A percentile compares a stretch with the other conserved stretches of the same genome.
Conservation (phyloP, 768 basidiomycete genomes). For the Lactarius hengduanensis region DNA sequence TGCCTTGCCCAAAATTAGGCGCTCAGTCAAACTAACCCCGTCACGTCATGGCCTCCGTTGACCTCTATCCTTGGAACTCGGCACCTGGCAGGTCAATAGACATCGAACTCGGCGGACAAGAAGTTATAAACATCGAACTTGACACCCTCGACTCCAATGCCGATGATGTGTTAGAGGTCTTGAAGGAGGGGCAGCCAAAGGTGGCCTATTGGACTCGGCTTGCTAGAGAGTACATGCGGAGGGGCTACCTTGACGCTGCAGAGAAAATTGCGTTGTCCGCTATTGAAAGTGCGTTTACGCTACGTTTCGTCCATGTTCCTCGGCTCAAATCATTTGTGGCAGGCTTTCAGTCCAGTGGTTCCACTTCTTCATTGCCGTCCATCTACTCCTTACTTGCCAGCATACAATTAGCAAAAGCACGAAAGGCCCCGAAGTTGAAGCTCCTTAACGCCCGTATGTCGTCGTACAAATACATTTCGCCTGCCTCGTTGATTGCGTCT, state of each 20-base stretch:
- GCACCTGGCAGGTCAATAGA: slow-evolving; percentile 47
- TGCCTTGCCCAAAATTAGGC: neutral
- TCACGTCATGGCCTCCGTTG: slow-evolving; percentile 11
- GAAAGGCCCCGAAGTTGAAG: slow-evolving; percentile 79
- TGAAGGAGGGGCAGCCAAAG: slow-evolving; percentile 69
- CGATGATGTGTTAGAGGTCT: slow-evolving; percentile 68
- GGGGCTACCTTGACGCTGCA: slow-evolving; percentile 70
- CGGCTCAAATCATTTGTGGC: slow-evolving; percentile 27
- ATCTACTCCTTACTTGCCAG: slow-evolving; percentile 84
- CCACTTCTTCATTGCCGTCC: slow-evolving; percentile 56
- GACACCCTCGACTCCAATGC: slow-evolving; percentile 80
- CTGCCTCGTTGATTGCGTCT: slow-evolving; percentile 5
- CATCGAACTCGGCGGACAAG: slow-evolving; percentile 78
- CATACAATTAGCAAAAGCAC: slow-evolving; percentile 75
- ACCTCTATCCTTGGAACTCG: slow-evolving; percentile 28
- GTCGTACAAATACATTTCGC: slow-evolving; percentile 4
- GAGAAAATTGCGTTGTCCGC: slow-evolving; percentile 72
- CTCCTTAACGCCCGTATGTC: slow-evolving; percentile 71
- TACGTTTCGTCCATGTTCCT: neutral
- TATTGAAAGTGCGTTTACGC: slow-evolving; percentile 55
- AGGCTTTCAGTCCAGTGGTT: slow-evolving; percentile 55
- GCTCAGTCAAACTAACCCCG: neutral
- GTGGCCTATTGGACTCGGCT: slow-evolving; percentile 79
- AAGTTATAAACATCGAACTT: slow-evolving; percentile 87
- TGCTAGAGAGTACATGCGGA: slow-evolving; percentile 86